Base-by-base conservation (phyloP, 2,329 filamentous ascomycete species). In the Daldinia sp. region DNA sequence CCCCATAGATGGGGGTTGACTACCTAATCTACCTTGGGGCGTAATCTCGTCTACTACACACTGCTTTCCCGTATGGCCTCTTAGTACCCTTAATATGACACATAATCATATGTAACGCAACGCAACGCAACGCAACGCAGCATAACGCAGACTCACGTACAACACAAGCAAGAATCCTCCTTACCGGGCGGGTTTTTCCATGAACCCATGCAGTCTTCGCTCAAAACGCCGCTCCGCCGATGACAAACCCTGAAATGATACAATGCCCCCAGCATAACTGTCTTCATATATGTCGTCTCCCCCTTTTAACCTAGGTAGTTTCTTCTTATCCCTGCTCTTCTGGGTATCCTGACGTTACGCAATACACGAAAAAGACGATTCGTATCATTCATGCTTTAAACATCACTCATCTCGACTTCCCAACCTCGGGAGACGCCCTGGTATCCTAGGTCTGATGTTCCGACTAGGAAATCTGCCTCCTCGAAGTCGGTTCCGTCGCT, bases 381-480 rank as follows among this genome's bases (percentile, higher is more conserved):
- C 19, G 25, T 34, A 43, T 19, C 21, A n/a, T 19, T 13, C 23
- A 10, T 10, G 9, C 25, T n/a, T 70, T 43, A 76, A 4, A 67
- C 68, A 54, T 75, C 77, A 30, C 71, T 74, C 78, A 84, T 80
- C 10, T 82, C 79, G 47, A 80, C 74, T 23, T 79, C 78, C 35
- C 75, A 76, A 10, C 49, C 55, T 10, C 67, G 69, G 29, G 32
- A 15, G 7, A 13, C 47, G 9, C 72, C 67, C 35, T 64, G 43
- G 10, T 53, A 63, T 13, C 30, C 49, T 1, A 63, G 30, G 10
- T 52, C 58, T 6, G 66, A 52, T 30, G 54, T 64, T 1, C 75
- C 79, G 58, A 87, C 85, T 54, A 89, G 74, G 62, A 93, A 93
- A 0, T 85, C 81, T 0, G 90, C 90, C 61, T 93, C 90, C 59